Evolutionary conservation across 345 rosid genomes (phyloP), one percentile per base, ranked within the genome.

Genomic region (Iberis pinnata): DNA sequence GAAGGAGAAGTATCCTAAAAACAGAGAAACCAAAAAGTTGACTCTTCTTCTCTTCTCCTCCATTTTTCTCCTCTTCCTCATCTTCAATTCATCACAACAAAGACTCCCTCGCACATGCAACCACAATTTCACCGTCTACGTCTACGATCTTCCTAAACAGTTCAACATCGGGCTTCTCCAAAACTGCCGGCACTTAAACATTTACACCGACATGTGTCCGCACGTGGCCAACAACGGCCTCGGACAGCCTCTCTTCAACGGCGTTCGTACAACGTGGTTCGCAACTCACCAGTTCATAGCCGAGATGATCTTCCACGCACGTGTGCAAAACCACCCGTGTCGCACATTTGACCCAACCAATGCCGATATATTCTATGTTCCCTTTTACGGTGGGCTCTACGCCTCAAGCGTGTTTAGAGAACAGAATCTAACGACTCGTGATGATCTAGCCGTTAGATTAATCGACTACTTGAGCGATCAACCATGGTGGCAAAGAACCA

Each of bases 171-270:
- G 36, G 0, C 40, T 83, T 5, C 41, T 80, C 29, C 40, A 47
- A n/a, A 45, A 74, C 44, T 83, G 89, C 53, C 39, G 16, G n/a
- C 54, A 14, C 24, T 70, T 80, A 7, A 33, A 22, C 33, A 72
- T 70, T 4, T 77, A 82, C 75, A 46, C 42, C n/a, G 63, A 80
- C 60, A 72, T 83, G 80, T 83, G 86, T 37, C 76, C 80, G 0
- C 73, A 56, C 15, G 15, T 78, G n/a, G 40, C 43, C 29, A 80
- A 83, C 49, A 56, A 49, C 0, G 80, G 87, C 4, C 56, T 78
- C 3, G 87, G 90, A 1, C 65, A 67, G n/a, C 84, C 80, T 7
- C 61, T 13, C 25, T 14, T 36, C 1, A 20, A 42, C 16, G 33
- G 39, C 8, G 49, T 16, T 17, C 10, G 19, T 2, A 53, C 5